Base-by-base conservation (phyloP, 2,329 filamentous ascomycete species). In the Ilyonectria sp. region DNA sequence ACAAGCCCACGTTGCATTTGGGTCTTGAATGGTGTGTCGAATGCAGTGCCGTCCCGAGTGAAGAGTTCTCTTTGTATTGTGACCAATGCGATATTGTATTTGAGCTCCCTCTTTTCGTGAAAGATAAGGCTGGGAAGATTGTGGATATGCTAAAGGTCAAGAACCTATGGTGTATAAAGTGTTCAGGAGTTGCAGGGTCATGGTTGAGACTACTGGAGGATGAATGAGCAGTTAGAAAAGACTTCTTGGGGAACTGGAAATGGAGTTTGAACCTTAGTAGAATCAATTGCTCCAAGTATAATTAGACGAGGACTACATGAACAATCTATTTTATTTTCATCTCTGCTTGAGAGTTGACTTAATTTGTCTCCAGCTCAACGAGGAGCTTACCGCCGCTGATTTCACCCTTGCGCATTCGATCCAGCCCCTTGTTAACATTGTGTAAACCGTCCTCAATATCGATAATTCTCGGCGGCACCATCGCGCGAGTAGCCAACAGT, bases 331-430 rank as follows among this genome's bases (percentile, higher is more conserved):
- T 43, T 23, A 26, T 47, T 29, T 53, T 17, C 23, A 47, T 49
- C 15, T 44, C n/a, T 23, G 11, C 37, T 40, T 15, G 21, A 56
- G 23, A 47, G 17, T 54, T 21, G 4, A 43, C 21, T 50, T 21
- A n/a, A 43, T 43, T 49, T 37, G 31, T 60, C 6, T 67, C 53
- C 17, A 76, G 33, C 35, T 76, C 72, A 19, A 93, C 89, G n/a
- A 94, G 90, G 50, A 94, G 82, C 52, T 92, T 87, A 13, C 91
- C 91, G 1, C 92, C 92, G 56, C 89, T 90, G 10, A 93, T 87
- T 61, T 89, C 88, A 0, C 92, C 91, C 65, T 85, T 86, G 15
- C 91, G 84, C 85, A 94, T 86, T 6, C 85, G 83, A 74, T 94
- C 90, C 33, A 94, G 79, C 0, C 89, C 91, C 8, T 82, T 84